Evolutionary conservation across 257 asterid species (phyloP), one percentile per base, ranked within the genome.

Genomic region (Nyctanthes arbortristis): DNA sequence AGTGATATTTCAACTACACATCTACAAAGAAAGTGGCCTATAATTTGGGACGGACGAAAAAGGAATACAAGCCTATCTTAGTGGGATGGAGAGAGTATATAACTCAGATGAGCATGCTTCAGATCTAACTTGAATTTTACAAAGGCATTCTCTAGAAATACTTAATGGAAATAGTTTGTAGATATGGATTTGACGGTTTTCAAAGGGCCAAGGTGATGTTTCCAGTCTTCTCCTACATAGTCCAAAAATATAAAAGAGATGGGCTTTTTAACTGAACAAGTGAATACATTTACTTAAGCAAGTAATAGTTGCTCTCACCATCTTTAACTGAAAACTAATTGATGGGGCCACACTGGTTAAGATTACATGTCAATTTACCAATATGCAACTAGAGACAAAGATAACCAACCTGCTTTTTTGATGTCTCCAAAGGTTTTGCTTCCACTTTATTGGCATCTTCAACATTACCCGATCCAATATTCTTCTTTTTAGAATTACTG

Each of bases 321-420:
- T 64, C 36, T n/a, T n/a, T 40, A 37, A 52, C 25, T 13, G 40
- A 31, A 64, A 9, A 1, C n/a, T n/a, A 33, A 52, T 65, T 14
- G 5, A 13, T 14, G 30, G 63, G 33, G 30, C 54, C 39, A 27
- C 39, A 29, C 34, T 0, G 33, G 67, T 1, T 31, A 33, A 65
- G 18, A 22, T 7, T 7, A 39, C 73, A 58, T 37, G 34, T 33
- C 60, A 69, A 27, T 56, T 39, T 58, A 14, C 10, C 61, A 59
- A 29, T 65, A 28, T 36, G 45, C 30, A 62, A 4, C 27, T 12
- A 22, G 39, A 24, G n/a, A n/a, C n/a, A n/a, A n/a, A n/a, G n/a
- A n/a, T 36, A 59, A 29, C 71, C 67, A 61, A 88, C 98, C 92
- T 71, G 82, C 68, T 85, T 84, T 71, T 77, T 84, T 68, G 90